phyloP scores from a whole-genome alignment of 257 asterid genomes.

The Voacanga thouarsii region DNA sequence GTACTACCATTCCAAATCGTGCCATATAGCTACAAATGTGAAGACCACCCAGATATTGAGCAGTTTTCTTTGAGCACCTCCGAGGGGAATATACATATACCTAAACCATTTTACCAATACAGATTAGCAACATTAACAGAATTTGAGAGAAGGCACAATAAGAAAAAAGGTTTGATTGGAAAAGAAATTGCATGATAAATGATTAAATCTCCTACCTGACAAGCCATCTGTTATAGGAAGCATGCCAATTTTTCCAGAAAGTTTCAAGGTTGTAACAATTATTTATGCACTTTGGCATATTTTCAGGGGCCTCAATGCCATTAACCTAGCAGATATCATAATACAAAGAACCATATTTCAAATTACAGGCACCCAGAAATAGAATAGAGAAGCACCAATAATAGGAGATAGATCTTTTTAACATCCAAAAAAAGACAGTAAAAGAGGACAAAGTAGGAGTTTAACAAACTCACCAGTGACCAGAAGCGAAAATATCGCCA shows the following conservation, averaged over 20 bases:
- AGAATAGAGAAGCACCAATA: neutral
- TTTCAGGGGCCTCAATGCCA: conserved; percentile 92
- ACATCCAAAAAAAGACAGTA: neutral
- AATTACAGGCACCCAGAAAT: conserved; percentile 1
- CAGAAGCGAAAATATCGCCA: conserved; percentile 97
- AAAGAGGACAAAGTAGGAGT: conserved; percentile 14
- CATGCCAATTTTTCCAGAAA: conserved; percentile 99
- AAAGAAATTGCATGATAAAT: neutral
- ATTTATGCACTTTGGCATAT: conserved; percentile 94
- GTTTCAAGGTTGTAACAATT: conserved; percentile 89
- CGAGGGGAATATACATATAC: conserved; percentile 92
- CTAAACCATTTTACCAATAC: conserved; percentile 26
- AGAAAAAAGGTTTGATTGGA: conserved; percentile 3
- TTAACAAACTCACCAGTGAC: conserved; percentile 68
- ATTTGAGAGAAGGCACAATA: neutral
- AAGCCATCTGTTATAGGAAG: conserved; percentile 97
- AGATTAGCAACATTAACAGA: conserved; percentile 7
- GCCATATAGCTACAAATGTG: conserved; percentile 98
- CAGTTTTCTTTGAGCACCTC: conserved; percentile 82
- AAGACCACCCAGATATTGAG: conserved; percentile 93
- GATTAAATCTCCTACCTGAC: conserved; percentile 54
- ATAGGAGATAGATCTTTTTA: neutral
- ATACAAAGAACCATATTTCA: conserved; percentile 3
- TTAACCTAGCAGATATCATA: conserved; percentile 54
- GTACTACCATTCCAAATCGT: conserved; percentile 87